Percentiles rank a stretch among this genome's conserved stretches.
phyloP scores from a whole-genome alignment of 176 grass and related monocot genomes.

The Eleusine coracana region DNA sequence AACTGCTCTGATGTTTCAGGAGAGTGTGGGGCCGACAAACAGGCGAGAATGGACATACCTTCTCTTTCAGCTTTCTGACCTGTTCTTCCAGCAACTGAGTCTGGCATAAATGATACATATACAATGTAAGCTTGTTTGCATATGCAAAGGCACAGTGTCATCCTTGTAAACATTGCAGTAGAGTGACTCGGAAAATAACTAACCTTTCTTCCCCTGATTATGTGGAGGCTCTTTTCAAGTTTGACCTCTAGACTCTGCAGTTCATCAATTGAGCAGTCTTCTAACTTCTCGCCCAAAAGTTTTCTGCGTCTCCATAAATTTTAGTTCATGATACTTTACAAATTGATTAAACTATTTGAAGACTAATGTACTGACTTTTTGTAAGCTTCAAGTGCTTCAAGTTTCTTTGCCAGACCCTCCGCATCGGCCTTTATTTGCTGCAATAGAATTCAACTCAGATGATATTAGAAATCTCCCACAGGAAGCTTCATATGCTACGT shows the following conservation, averaged over 20 bases:
- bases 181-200: background rate
- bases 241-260: constrained; percentile 56
- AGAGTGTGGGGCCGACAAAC: background rate
- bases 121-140: background rate
- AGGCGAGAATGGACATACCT: constrained; percentile 36
- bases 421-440: constrained; percentile 68
- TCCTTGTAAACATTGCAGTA: background rate
- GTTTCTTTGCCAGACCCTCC: constrained; percentile 55
- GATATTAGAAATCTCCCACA: background rate
- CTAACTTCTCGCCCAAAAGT: constrained; percentile 60
- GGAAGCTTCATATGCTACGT: background rate
- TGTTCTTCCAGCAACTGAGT: constrained; percentile 54
- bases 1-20: background rate
- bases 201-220: constrained; percentile 66
- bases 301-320: constrained; percentile 49
- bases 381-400: constrained; percentile 65
- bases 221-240: constrained; percentile 54
- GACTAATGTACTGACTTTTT: constrained; percentile 41
- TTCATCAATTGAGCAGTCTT: constrained; percentile 65
- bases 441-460: constrained; percentile 12
- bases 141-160: background rate
- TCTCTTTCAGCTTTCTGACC: constrained; percentile 48
- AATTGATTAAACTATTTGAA: background rate
- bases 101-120: constrained; percentile 36
- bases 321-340: background rate